Conservation (phyloP, 1,139 yeast species). For the Candida labiduridarum region DNA sequence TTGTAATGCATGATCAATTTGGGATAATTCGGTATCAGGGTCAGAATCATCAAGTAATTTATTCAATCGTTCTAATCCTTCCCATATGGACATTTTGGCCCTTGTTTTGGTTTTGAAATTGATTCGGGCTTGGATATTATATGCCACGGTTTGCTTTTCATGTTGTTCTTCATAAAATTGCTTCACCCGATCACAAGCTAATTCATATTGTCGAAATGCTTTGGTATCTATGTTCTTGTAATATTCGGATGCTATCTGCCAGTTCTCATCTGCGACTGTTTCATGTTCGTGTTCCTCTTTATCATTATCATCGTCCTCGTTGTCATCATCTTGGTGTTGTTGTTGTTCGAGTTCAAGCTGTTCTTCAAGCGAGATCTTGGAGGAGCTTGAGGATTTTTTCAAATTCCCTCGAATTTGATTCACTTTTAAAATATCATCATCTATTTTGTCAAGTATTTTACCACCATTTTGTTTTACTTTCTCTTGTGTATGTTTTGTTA, state of each 20-base stretch:
- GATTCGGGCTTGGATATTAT: conserved; percentile 69
- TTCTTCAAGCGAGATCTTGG: conserved; percentile 10
- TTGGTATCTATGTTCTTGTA: conserved; percentile 42
- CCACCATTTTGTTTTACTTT: conserved; percentile 5
- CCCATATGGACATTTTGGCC: conserved; percentile 74
- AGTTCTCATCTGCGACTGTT: conserved; percentile 16
- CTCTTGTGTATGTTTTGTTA: not conserved
- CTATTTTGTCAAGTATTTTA: conserved; percentile 36
- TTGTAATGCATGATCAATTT: conserved; percentile 74
- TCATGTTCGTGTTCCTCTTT: conserved; percentile 9
- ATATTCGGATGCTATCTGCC: conserved; percentile 33
- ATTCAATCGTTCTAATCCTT: conserved; percentile 63
- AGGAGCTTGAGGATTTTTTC: conserved; percentile 3
- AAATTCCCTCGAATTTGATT: conserved; percentile 21
- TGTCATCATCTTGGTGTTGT: not conserved
- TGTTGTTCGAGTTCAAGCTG: conserved; percentile 13
- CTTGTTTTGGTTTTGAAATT: conserved; percentile 67
- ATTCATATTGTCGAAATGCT: conserved; percentile 64
- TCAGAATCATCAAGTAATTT: conserved; percentile 70
- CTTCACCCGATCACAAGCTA: conserved; percentile 70
- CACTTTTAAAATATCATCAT: conserved; percentile 36
- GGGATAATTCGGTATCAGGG: conserved; percentile 75
- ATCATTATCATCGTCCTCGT: not conserved
- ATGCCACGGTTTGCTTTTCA: conserved; percentile 70
- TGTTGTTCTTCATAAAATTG: conserved; percentile 71